Evolutionary conservation across 176 grass and related monocot species (phyloP).

Genomic region (Ananas comosus): DNA sequence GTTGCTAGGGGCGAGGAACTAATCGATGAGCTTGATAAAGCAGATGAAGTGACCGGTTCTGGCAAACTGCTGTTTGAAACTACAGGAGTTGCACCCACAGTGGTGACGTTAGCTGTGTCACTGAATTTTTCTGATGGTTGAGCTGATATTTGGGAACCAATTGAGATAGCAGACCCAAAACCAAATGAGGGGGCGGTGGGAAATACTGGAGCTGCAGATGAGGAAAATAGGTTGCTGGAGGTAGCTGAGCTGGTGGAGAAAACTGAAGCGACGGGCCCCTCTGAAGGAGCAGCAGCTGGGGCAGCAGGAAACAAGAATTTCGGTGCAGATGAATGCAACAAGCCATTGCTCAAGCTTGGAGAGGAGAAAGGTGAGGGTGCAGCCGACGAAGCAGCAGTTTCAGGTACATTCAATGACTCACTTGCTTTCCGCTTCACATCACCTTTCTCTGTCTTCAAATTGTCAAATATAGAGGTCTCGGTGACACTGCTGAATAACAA

Average conservation of each 20-base stretch:
- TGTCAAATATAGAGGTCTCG: slow-evolving; percentile 15
- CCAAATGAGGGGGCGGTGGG: slow-evolving; percentile 8
- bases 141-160: not conserved
- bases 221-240: slow-evolving; percentile 20
- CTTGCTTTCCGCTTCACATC: slow-evolving; percentile 24
- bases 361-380: slow-evolving; percentile 24
- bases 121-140: slow-evolving; percentile 24
- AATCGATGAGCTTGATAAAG: not conserved
- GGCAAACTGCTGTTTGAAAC: slow-evolving; percentile 17
- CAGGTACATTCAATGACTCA: slow-evolving; percentile 24
- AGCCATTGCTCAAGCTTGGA: slow-evolving; percentile 45
- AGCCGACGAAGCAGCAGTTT: slow-evolving; percentile 16
- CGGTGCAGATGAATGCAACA: slow-evolving; percentile 17
- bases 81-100: slow-evolving; percentile 21
- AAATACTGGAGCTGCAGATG: slow-evolving; percentile 16
- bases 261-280: slow-evolving; percentile 13
- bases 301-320: slow-evolving; percentile 13
- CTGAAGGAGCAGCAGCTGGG: slow-evolving; percentile 9
- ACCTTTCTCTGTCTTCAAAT: slow-evolving; percentile 13
- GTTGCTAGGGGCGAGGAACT: not conserved
- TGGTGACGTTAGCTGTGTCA: slow-evolving; percentile 13
- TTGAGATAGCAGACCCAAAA: slow-evolving; percentile 26
- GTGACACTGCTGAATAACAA: slow-evolving; percentile 28
- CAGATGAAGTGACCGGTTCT: not conserved
- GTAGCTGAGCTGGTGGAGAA: slow-evolving; percentile 5